Evolutionary conservation across 2,329 filamentous ascomycete genomes (phyloP), one percentile per base, ranked within the genome.

Genomic region (Colletotrichum lupini): DNA sequence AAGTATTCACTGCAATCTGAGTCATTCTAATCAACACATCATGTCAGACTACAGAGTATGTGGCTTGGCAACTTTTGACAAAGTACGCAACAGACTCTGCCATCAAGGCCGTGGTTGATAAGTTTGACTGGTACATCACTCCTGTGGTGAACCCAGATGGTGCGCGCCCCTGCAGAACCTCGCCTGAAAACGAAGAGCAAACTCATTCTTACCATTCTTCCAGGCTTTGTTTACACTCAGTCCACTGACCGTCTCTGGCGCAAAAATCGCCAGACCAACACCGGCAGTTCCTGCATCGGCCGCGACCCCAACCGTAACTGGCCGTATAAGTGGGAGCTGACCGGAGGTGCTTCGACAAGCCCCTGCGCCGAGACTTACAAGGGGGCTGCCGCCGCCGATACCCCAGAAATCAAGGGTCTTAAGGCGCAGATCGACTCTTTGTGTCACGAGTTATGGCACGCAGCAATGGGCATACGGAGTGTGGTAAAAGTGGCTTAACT

Each of bases 241-340:
- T 84, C 81, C 2, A 82, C 77, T 12, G 80, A 87, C 72, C 83
- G 86, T n/a, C 79, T 88, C 49, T 88, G 86, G 87, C 83, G 87
- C 32, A 89, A 89, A 80, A 89, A 88, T 77, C 85, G 87, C 12
- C 82, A 86, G 53, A 82, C 82, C 7, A 79, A 77, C 14, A 78
- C 78, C 0, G 35, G 76, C 9, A 72, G 63, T 11, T 78, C 77
- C 57, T 89, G 87, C 76, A 73, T 84, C 58, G 88, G 87, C n/a
- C 82, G 82, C 7, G 88, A 90, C 74, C 84, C 88, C 75, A 89
- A 90, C 79, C 84, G 88, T 64, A 89, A 89, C 79, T 89, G 87
- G 87, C 83, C 84, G 46, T 87, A 83, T 69, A 81, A 80, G 67
- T 89, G 87, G 88, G 82, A 82, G 63, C 77, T 84, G 1, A 81